phyloP scores from a whole-genome alignment of 2,329 filamentous ascomycete species.

The Triangularia verruculosa region DNA sequence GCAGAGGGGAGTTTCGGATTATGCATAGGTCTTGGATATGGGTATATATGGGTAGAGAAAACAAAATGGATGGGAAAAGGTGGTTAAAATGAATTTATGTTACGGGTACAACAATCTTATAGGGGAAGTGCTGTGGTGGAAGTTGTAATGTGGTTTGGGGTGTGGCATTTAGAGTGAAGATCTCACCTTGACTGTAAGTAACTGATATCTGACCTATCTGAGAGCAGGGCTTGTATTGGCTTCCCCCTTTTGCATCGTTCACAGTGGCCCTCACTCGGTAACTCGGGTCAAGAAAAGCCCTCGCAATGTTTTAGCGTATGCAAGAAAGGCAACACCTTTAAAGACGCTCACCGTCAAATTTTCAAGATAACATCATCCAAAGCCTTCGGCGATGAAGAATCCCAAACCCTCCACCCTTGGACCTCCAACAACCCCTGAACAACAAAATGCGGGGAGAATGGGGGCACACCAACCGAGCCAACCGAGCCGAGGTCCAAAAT shows the following conservation, averaged over 20 bases:
- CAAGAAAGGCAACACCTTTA: neutral
- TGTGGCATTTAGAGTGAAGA: slow-evolving; percentile 42
- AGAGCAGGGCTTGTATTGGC: neutral
- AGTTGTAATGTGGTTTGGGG: neutral
- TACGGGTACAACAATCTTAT: neutral
- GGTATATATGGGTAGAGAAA: neutral
- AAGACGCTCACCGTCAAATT: neutral
- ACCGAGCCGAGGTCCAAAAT: slow-evolving; percentile 15
- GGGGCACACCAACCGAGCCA: neutral
- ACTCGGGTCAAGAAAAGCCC: too few species aligned
- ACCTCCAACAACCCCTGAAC: neutral
- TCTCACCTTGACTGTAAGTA: too few species aligned
- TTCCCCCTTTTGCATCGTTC: too few species aligned
- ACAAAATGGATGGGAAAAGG: neutral
- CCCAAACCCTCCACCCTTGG: neutral
- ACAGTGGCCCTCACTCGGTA: too few species aligned
- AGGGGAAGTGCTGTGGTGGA: neutral
- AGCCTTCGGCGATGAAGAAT: neutral
- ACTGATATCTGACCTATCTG: too few species aligned
- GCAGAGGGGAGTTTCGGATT: slow-evolving; percentile 33
- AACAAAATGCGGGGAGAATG: slow-evolving; percentile 15
- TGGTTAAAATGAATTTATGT: neutral
- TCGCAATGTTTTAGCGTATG: too few species aligned
- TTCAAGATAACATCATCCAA: neutral
- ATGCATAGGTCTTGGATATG: slow-evolving; percentile 29